phyloP scores from a whole-genome alignment of 441 rosid genomes.

The Adansonia madagascariensis region DNA sequence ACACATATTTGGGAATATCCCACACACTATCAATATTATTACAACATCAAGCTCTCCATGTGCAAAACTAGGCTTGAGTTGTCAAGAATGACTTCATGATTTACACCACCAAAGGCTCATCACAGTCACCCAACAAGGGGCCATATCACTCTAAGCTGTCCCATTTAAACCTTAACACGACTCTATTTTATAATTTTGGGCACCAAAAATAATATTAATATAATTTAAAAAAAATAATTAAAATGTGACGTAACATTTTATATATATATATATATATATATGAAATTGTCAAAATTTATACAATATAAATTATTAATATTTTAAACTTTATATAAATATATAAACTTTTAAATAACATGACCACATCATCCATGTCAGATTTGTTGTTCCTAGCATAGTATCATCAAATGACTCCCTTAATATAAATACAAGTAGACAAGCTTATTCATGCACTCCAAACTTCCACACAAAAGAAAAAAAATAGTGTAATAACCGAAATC shows the following conservation, averaged over 20 bases:
- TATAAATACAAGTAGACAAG: conserved; percentile 9
- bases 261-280: no score
- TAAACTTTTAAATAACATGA: no score
- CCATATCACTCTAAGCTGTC: conserved; percentile 5
- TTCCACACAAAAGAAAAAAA: not conserved
- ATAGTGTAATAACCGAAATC: not conserved
- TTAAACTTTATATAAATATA: no score
- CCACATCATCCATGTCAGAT: no score
- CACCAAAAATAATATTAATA: no score
- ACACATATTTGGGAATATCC: not conserved
- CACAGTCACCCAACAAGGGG: conserved; percentile 21
- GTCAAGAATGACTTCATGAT: conserved; percentile 43
- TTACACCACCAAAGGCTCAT: conserved; percentile 35
- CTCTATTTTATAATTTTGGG: no score
- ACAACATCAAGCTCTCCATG: conserved; percentile 14
- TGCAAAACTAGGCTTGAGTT: conserved; percentile 32
- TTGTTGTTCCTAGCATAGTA: not conserved
- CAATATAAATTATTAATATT: no score
- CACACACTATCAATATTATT: conserved; percentile 1
- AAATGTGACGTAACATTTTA: no score
- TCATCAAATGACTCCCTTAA: not conserved
- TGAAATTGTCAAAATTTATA: no score
- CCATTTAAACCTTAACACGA: not conserved
- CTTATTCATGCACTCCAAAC: not conserved
- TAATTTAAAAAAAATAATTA: no score